Percentiles rank a stretch among this genome's conserved stretches.
phyloP scores from a whole-genome alignment of 2,329 filamentous ascomycete genomes.

The Cladosporium sp. region DNA sequence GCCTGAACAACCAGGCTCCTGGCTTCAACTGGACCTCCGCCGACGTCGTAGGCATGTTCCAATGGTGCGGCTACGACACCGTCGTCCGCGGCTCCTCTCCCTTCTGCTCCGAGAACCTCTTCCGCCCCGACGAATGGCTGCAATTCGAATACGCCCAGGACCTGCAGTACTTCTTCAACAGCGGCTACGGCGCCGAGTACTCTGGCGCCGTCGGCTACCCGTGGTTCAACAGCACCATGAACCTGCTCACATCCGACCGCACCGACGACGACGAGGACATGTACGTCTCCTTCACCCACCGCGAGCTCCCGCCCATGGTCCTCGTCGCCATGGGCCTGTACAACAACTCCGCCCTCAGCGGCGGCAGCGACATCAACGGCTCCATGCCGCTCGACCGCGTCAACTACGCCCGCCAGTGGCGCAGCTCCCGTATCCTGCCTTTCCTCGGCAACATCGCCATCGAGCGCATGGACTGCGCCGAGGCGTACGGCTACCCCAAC shows the following conservation, averaged over 20 bases:
- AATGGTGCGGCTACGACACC: constrained; percentile 68
- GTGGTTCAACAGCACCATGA: constrained; percentile 61
- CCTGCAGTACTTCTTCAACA: constrained; percentile 65
- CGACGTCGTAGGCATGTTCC: constrained; percentile 63
- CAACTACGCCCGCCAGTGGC: constrained; percentile 62
- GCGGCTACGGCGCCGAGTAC: constrained; percentile 58
- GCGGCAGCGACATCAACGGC: constrained; percentile 52
- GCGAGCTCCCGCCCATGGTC: constrained; percentile 64
- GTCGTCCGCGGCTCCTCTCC: constrained; percentile 62
- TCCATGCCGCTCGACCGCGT: constrained; percentile 62
- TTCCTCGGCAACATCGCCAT: constrained; percentile 65
- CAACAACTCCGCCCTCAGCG: constrained; percentile 60
- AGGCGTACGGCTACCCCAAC: constrained; percentile 51
- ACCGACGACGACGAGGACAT: constrained; percentile 51
- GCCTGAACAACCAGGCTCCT: constrained; percentile 51
- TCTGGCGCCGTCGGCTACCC: constrained; percentile 59
- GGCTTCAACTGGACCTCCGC: constrained; percentile 60
- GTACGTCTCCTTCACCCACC: constrained; percentile 65
- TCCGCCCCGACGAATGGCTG: constrained; percentile 58
- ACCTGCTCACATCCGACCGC: constrained; percentile 43
- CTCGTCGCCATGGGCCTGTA: constrained; percentile 65
- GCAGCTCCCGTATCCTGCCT: constrained; percentile 58
- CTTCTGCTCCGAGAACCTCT: constrained; percentile 58
- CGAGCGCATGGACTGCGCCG: constrained; percentile 58
- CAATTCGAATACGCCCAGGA: constrained; percentile 66